phyloP scores from a whole-genome alignment of 2,329 filamentous ascomycete genomes.

The Aspergillus hiratsukae region DNA sequence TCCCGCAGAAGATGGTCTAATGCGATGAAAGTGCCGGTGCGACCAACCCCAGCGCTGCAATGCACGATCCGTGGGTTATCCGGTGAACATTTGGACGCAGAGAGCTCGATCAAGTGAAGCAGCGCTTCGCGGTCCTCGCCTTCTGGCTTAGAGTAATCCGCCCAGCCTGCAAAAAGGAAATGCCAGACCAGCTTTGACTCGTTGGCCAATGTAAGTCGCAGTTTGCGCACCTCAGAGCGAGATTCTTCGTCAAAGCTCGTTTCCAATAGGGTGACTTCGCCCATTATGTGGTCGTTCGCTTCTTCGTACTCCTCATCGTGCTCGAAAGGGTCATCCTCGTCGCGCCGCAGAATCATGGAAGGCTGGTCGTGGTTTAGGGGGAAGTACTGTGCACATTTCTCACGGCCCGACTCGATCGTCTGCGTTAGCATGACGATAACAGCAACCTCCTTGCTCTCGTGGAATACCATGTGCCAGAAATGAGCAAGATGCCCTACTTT shows the following conservation, averaged over 20 bases:
- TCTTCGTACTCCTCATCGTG: slow-evolving; percentile 61
- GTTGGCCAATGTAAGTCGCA: slow-evolving; percentile 50
- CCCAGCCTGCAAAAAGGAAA: slow-evolving; percentile 81
- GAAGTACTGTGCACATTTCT: slow-evolving; percentile 91
- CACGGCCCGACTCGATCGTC: slow-evolving; percentile 68
- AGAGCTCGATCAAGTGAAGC: slow-evolving; percentile 47
- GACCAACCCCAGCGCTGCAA: slow-evolving; percentile 88
- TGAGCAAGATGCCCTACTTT: slow-evolving; percentile 71
- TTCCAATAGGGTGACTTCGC: slow-evolving; percentile 60
- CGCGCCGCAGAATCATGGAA: slow-evolving; percentile 40
- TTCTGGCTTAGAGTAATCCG: slow-evolving; percentile 79
- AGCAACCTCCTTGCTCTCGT: slow-evolving; percentile 68
- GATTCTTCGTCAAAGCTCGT: slow-evolving; percentile 52
- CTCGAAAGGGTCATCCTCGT: slow-evolving; percentile 36
- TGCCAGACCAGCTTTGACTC: slow-evolving; percentile 71
- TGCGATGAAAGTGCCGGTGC: slow-evolving; percentile 92
- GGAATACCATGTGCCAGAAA: slow-evolving; percentile 93
- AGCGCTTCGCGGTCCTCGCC: slow-evolving; percentile 49
- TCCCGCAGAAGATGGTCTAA: slow-evolving; percentile 88
- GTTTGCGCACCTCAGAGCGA: slow-evolving; percentile 67
- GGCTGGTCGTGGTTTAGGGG: slow-evolving; percentile 55
- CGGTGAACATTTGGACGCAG: slow-evolving; percentile 41
- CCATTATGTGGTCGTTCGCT: slow-evolving; percentile 60
- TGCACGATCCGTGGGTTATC: slow-evolving; percentile 75
- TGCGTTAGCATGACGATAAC: slow-evolving; percentile 95